A percentile compares a stretch with the other conserved stretches of the same genome.
Conservation (phyloP, 2,329 filamentous ascomycete species). For the Sporothrix variecibatus region DNA sequence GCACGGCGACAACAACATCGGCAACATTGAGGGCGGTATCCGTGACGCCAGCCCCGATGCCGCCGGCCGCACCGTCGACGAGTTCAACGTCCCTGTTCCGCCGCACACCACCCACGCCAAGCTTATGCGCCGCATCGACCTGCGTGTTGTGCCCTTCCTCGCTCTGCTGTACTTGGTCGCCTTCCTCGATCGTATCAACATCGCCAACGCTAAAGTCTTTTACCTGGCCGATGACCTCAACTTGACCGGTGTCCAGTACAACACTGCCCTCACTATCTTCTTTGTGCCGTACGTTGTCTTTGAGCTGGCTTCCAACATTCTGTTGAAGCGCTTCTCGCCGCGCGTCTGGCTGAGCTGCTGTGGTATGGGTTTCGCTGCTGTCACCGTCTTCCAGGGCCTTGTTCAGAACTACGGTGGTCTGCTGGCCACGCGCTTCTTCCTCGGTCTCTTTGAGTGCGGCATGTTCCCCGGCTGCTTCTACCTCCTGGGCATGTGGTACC, state of each 20-base stretch:
- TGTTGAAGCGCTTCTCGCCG: constrained; percentile 67
- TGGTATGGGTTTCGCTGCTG: constrained; percentile 65
- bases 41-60: constrained; percentile 28
- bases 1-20: constrained; percentile 13
- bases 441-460: constrained; percentile 54
- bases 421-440: constrained; percentile 42
- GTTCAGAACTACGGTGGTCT: constrained; percentile 39
- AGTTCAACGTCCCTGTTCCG: constrained; percentile 46
- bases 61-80: background rate
- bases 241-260: constrained; percentile 64
- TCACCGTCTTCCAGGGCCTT: constrained; percentile 38
- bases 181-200: constrained; percentile 75
- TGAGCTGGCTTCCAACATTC: constrained; percentile 72
- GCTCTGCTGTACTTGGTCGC: constrained; percentile 71
- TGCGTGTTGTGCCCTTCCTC: constrained; percentile 70
- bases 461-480: constrained; percentile 78
- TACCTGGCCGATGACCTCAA: constrained; percentile 62
- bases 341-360: constrained; percentile 78
- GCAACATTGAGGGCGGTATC: constrained; percentile 7
- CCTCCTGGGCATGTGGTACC: constrained; percentile 87
- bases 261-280: constrained; percentile 71
- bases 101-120: constrained; percentile 62
- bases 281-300: constrained; percentile 75
- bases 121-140: constrained; percentile 70
- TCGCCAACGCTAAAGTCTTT: constrained; percentile 74